phyloP scores from a whole-genome alignment of 2,329 filamentous ascomycete species.

The Bipolaris bicolor region DNA sequence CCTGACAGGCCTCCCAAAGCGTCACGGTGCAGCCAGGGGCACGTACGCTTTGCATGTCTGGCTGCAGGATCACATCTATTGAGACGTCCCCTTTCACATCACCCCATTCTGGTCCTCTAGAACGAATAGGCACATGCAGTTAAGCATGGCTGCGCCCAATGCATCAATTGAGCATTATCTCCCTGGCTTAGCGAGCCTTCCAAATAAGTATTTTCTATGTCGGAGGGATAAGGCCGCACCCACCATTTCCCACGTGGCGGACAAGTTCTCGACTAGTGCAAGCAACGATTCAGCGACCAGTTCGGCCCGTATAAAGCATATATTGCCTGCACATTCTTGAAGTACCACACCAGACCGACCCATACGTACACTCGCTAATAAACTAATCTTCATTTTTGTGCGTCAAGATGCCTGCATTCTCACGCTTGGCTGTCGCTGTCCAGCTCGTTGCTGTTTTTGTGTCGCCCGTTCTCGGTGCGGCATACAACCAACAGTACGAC shows the following conservation, averaged over 20 bases:
- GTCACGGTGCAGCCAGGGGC: too few relatives aligned
- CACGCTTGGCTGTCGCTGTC: constrained; percentile 33
- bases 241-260: constrained; percentile 22
- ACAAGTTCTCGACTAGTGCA: constrained; percentile 17
- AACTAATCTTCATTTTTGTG: constrained; percentile 8
- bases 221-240: constrained; percentile 17
- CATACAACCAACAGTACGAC: constrained; percentile 28
- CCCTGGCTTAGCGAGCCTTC: constrained; percentile 7
- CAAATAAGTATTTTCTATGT: neutral
- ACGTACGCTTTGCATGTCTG: too few relatives aligned
- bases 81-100: neutral
- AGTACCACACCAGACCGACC: constrained; percentile 7
- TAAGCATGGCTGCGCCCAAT: constrained; percentile 1
- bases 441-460: constrained; percentile 32
- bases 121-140: neutral
- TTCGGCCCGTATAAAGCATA: constrained; percentile 27
- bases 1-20: constrained; percentile 7
- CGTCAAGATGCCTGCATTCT: constrained; percentile 33
- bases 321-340: constrained; percentile 13
- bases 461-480: constrained; percentile 25
- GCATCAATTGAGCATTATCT: constrained; percentile 7
- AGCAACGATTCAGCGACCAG: constrained; percentile 6
- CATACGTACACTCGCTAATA: constrained; percentile 24
- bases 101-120: constrained; percentile 6
- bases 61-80: neutral